Conservation (phyloP, 345 rosid species). For the Populus ilicifolia region DNA sequence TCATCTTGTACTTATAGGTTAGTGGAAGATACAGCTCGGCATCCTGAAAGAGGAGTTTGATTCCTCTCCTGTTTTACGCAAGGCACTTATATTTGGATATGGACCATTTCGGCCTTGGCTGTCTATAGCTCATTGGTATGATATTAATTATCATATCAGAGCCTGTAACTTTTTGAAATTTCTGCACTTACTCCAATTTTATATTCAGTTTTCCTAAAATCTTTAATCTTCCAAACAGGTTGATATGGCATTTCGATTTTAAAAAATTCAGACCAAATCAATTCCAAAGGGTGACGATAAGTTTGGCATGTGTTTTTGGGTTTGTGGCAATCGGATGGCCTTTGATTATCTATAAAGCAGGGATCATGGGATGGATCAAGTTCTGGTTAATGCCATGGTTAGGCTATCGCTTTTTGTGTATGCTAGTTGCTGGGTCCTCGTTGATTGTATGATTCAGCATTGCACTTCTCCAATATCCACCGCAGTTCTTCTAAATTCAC, state of each 20-base stretch:
- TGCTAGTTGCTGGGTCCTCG: constrained; percentile 2
- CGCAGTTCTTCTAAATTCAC: background rate
- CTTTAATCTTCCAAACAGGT: constrained; percentile 43
- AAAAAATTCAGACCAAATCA: constrained; percentile 84
- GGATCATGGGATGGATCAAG: constrained; percentile 84
- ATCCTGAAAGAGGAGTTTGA: constrained; percentile 78
- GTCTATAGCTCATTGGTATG: constrained; percentile 92
- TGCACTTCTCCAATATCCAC: background rate
- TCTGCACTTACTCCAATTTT: background rate
- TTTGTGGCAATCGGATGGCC: constrained; percentile 98
- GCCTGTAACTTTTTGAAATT: background rate
- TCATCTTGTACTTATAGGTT: constrained; percentile 45
- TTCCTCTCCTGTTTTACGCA: constrained; percentile 52
- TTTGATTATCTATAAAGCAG: constrained; percentile 67
- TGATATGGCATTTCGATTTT: constrained; percentile 74
- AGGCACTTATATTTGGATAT: constrained; percentile 71
- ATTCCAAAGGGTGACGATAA: constrained; percentile 77
- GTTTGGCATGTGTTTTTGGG: constrained; percentile 91
- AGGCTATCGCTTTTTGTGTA: constrained; percentile 96
- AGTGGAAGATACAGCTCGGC: constrained; percentile 92
- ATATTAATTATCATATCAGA: constrained; percentile 2
- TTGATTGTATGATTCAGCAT: constrained; percentile 7
- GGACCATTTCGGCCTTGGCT: constrained; percentile 96
- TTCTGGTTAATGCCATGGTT: constrained; percentile 97
- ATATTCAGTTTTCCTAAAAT: constrained; percentile 5